Percentiles rank a stretch among this genome's conserved stretches.
Conservation (phyloP, 139 green algal genomes). For the Pleodorina starrii region DNA sequence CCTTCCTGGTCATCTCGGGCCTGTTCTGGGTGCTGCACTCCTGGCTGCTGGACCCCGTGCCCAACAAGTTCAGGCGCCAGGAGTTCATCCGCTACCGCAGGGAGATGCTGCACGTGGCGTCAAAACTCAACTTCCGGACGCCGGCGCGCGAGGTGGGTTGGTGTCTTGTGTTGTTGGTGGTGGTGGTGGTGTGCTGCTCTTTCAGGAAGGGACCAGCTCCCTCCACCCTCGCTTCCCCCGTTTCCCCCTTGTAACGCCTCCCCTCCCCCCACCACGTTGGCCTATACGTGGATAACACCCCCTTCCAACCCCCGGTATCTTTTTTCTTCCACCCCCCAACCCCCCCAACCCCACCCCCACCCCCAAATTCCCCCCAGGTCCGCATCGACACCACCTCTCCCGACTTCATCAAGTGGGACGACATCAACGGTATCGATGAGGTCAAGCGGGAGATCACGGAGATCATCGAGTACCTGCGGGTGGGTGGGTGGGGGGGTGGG, state of each 20-base stretch:
- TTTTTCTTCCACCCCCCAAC: not conserved
- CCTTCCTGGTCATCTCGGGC: constrained; percentile 68
- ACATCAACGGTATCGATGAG: constrained; percentile 78
- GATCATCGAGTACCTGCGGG: constrained; percentile 75
- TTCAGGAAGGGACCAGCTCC: no score
- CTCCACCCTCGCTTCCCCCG: no score
- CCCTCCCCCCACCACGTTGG: no score
- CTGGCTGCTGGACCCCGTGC: constrained; percentile 71
- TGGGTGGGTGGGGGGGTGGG: constrained; percentile 8
- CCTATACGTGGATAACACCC: no score
- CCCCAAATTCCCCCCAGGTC: constrained; percentile 47
- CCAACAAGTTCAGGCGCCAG: constrained; percentile 65
- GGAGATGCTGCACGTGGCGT: constrained; percentile 72
- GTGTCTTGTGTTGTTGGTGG: not conserved
- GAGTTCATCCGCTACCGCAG: constrained; percentile 68
- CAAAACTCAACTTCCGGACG: constrained; percentile 74
- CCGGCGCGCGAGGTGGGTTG: constrained; percentile 64
- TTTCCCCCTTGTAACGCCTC: no score
- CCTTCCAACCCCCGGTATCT: not conserved
- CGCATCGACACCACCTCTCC: constrained; percentile 64
- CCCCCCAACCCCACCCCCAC: not conserved
- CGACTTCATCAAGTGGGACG: constrained; percentile 76
- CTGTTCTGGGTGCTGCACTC: constrained; percentile 78
- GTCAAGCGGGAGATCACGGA: constrained; percentile 73
- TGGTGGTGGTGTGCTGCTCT: not conserved